Base-by-base conservation (phyloP, 192 early-diverging fungal genomes). In the Jimgerdemannia flammicorona region DNA sequence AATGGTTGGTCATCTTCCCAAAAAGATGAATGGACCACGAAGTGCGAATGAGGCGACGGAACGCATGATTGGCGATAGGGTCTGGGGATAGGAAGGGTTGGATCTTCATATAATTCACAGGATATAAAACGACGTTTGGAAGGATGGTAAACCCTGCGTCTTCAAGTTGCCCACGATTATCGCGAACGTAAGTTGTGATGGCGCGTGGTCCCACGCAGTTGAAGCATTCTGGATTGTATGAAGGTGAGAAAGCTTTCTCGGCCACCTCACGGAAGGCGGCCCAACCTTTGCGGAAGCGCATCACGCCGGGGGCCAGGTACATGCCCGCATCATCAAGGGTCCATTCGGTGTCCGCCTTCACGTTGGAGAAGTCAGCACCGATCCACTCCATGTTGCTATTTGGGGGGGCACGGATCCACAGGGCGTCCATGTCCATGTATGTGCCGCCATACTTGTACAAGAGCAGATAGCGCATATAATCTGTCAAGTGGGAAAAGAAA, bases 381-480 rank as follows among this genome's bases (percentile, higher is more conserved):
- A 89, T 87, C 63, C 87, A 89, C 76, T 89, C 85, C 4, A 84
- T 78, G 4, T 81, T 78, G 4, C 75, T 72, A 49, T 87, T 83
- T 0, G 85, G 84, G 14, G 88, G 88, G 0, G 80, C 70, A n/a
- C 86, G 83, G 4, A 86, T 76, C 88, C 86, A 89, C 17, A 89
- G 78, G 42, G 86, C 85, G 64, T 89, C 88, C 85, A 89, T 89
- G 70, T 89, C 88, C 88, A 89, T 89, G 78, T 87, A 89, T 9
- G 84, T 86, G 10, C 88, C 88, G 68, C 88, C 88, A 64, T 89
- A 89, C 42, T 87, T 87, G 78, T 89, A 87, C 3, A 89, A 74
- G 3, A 87, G 77, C 0, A 86, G 75, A 40, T 80, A 77, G 63
- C 86, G 75, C 71, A 89, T 73, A 65, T 87, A 89, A 72, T 89